Conservation (phyloP, 2,329 filamentous ascomycete genomes). For the Phyllosticta citriasiana region DNA sequence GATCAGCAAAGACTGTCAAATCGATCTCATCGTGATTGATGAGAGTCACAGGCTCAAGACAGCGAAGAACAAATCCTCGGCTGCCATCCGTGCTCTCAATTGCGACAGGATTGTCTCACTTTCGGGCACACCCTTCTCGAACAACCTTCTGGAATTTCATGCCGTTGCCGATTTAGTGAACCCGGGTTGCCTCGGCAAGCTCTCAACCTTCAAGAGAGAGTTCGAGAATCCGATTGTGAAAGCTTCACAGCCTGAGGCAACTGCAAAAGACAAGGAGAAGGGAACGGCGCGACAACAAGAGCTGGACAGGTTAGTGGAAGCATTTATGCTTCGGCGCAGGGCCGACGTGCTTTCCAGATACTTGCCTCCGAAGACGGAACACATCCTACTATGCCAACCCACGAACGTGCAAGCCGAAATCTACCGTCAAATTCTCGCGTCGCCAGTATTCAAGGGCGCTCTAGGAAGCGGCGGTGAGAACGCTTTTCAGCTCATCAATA, state of each 20-base stretch:
- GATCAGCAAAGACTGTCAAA: constrained; percentile 49
- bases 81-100: constrained; percentile 54
- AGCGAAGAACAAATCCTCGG: constrained; percentile 56
- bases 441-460: constrained; percentile 51
- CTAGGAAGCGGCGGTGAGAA: constrained; percentile 51
- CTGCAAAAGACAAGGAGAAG: constrained; percentile 51
- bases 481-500: constrained; percentile 58
- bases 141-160: constrained; percentile 58
- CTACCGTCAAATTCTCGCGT: constrained; percentile 54
- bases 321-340: constrained; percentile 57
- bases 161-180: constrained; percentile 61
- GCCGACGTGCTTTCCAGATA: constrained; percentile 57
- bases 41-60: constrained; percentile 61
- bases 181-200: constrained; percentile 52
- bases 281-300: constrained; percentile 53
- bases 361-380: constrained; percentile 57
- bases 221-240: constrained; percentile 56
- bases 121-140: constrained; percentile 59
- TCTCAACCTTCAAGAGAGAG: constrained; percentile 52
- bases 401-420: constrained; percentile 50
- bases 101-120: constrained; percentile 53
- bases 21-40: constrained; percentile 63
- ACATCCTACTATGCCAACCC: constrained; percentile 56
- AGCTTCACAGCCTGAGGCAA: constrained; percentile 54
- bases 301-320: constrained; percentile 48